Conservation (phyloP, 2,329 filamentous ascomycete species). For the Coleophoma eucalyptorum region DNA sequence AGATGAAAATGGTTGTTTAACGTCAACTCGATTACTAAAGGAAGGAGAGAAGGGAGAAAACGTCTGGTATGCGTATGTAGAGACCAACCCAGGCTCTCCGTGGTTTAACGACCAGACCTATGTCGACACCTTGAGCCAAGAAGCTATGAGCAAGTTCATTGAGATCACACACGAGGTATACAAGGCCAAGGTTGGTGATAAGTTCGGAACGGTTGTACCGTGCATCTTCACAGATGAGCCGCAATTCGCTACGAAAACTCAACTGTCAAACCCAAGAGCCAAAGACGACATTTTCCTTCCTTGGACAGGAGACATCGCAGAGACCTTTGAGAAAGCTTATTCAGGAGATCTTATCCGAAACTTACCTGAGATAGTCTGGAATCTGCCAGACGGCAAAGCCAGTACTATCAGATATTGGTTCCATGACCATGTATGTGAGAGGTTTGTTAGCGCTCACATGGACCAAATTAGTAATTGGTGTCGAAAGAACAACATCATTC, state of each 20-base stretch:
- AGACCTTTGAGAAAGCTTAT: conserved; percentile 22
- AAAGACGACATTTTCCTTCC: conserved; percentile 25
- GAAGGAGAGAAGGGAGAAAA: conserved; percentile 17
- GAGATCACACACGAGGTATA: conserved; percentile 27
- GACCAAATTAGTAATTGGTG: conserved; percentile 27
- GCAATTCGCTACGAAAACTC: conserved; percentile 27
- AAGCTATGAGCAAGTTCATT: conserved; percentile 24
- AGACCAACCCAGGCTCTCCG: conserved; percentile 21
- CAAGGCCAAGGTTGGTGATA: conserved; percentile 23
- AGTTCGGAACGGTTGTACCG: conserved; percentile 24
- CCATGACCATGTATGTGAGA: conserved; percentile 28
- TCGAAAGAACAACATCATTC: conserved; percentile 19
- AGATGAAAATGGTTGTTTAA: conserved; percentile 20
- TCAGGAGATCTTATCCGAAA: conserved; percentile 16
- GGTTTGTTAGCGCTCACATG: conserved; percentile 27
- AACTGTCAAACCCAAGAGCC: conserved; percentile 18
- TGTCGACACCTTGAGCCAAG: conserved; percentile 24
- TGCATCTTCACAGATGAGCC: conserved; percentile 31
- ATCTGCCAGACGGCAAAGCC: conserved; percentile 21
- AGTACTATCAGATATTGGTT: conserved; percentile 24
- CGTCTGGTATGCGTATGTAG: conserved; percentile 29
- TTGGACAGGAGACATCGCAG: conserved; percentile 25
- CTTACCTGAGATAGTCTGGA: conserved; percentile 27
- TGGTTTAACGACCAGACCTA: conserved; percentile 30
- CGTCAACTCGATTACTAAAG: conserved; percentile 14